phyloP scores from a whole-genome alignment of 2,329 filamentous ascomycete genomes.

The Colletotrichum tropicale region DNA sequence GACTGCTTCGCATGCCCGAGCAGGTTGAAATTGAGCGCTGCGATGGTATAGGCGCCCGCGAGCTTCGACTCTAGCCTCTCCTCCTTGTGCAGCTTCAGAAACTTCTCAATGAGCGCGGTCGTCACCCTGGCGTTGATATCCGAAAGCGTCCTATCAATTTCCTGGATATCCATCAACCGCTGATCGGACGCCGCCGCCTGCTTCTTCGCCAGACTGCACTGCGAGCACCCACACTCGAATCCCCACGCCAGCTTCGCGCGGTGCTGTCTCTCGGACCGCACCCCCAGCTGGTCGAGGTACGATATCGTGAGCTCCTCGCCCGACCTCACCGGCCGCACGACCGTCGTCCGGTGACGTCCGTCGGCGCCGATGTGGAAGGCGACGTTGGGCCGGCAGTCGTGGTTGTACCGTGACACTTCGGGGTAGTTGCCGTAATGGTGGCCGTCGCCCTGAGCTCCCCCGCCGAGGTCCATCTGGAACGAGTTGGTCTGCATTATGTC shows the following conservation, averaged over 20 bases:
- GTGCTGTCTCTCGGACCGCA: slow-evolving; percentile 27
- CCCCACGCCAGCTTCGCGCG: slow-evolving; percentile 39
- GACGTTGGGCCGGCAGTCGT: slow-evolving; percentile 49
- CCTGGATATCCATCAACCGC: slow-evolving; percentile 37
- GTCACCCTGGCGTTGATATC: slow-evolving; percentile 21
- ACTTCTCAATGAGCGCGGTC: slow-evolving; percentile 38
- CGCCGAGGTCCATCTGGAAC: slow-evolving; percentile 23
- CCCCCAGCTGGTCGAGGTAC: slow-evolving; percentile 39
- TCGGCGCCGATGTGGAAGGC: slow-evolving; percentile 43
- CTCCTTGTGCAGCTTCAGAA: slow-evolving; percentile 41
- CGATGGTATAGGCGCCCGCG: slow-evolving; percentile 39
- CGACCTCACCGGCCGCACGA: slow-evolving; percentile 38
- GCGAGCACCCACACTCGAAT: slow-evolving; percentile 43
- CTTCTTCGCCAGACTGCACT: slow-evolving; percentile 33
- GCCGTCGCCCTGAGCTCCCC: not conserved
- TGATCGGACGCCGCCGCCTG: slow-evolving; percentile 36
- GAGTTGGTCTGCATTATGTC: slow-evolving; percentile 22
- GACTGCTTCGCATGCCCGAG: slow-evolving; percentile 41
- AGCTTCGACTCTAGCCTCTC: slow-evolving; percentile 39
- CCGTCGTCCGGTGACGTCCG: slow-evolving; percentile 42
- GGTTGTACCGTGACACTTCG: slow-evolving; percentile 41
- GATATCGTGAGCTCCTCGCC: slow-evolving; percentile 49
- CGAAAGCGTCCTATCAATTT: slow-evolving; percentile 28
- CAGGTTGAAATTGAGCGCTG: slow-evolving; percentile 43
- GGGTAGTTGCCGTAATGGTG: slow-evolving; percentile 22